Evolutionary conservation across 2,329 filamentous ascomycete species (phyloP), one percentile per base, ranked within the genome.

Genomic region (Penicillium frequentans): DNA sequence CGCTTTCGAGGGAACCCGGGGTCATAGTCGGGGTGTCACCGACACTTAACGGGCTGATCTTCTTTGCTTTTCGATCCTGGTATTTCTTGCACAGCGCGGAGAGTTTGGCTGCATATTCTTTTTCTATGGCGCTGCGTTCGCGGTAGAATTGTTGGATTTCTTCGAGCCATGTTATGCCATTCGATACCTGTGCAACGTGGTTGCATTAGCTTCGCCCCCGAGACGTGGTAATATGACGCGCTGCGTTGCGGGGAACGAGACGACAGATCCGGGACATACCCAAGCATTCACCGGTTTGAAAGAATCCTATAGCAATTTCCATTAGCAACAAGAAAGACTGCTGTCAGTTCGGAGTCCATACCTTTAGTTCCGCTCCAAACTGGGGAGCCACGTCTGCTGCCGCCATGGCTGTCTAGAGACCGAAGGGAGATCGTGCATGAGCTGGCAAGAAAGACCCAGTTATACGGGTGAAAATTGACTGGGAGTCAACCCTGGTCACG

Each of bases 61-160:
- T 97, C 77, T 88, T 92, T 47, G 90, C 87, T 81, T 98, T 99
- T 81, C 96, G 96, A 70, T 99, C 96, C 71, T 91, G 95, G 80
- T 97, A 98, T 75, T 95, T 97, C 81, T 95, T 96, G 54, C 93
- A 95, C 50, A 99, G 81, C 2, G 86, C 87, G 66, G 86, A 90
- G 63, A 99, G 86, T 77, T 93, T 98, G 62, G 89, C 84, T 68
- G 91, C 90, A 75, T 99, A 98, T 74, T 99, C 96, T 78, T 96
- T 97, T 79, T 99, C 95, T 73, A 99, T 96, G 35, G 81, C 86
- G 71, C 91, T 91, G 56, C 96, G 86, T 77, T 99, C 95, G 63
- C 95, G 90, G 81, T 98, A 99, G 81, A 98, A 99, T 71, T 91
- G 88, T 75, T 99, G 91, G 62, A 99, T 90, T 69, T 99, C 95